phyloP scores from a whole-genome alignment of 192 early-diverging fungal species.

The Linnemannia exigua region DNA sequence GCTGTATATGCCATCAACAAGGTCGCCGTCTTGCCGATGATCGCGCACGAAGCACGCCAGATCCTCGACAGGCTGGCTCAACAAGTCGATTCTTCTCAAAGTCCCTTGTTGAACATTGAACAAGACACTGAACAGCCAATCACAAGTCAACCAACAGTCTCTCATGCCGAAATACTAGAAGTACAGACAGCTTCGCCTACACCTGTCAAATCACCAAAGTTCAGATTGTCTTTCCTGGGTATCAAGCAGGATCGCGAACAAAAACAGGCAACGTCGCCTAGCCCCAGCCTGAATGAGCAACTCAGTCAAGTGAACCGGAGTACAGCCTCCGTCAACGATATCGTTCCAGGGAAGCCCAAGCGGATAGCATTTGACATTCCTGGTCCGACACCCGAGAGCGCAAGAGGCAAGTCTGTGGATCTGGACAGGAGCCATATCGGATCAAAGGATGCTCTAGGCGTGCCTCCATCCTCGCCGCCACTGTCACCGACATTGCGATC shows the following conservation, averaged over 20 bases:
- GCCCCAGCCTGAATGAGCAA: not conserved
- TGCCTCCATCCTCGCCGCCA: not conserved
- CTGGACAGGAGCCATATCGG: not conserved
- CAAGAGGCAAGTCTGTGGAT: not conserved
- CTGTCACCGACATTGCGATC: constrained; percentile 7
- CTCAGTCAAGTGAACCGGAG: not conserved
- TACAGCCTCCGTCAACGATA: not conserved
- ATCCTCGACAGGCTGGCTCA: constrained; percentile 30
- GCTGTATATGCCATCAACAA: constrained; percentile 58
- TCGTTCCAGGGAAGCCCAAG: not conserved
- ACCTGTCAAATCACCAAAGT: constrained; percentile 29
- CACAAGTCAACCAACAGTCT: not conserved
- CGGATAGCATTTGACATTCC: constrained; percentile 41
- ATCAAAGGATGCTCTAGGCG: not conserved
- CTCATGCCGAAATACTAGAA: not conserved
- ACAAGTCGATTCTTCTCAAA: constrained; percentile 4
- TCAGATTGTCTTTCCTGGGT: constrained; percentile 38
- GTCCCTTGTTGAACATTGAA: not conserved
- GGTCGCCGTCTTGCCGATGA: constrained; percentile 53
- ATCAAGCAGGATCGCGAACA: constrained; percentile 24
- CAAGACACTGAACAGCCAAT: not conserved
- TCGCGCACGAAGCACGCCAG: constrained; percentile 34
- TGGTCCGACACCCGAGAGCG: not conserved
- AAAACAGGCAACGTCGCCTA: constrained; percentile 7
- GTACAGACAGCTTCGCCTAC: not conserved